Evolutionary conservation across 2,329 filamentous ascomycete genomes (phyloP), one percentile per base, ranked within the genome.

Genomic region (Onygenales sp.): DNA sequence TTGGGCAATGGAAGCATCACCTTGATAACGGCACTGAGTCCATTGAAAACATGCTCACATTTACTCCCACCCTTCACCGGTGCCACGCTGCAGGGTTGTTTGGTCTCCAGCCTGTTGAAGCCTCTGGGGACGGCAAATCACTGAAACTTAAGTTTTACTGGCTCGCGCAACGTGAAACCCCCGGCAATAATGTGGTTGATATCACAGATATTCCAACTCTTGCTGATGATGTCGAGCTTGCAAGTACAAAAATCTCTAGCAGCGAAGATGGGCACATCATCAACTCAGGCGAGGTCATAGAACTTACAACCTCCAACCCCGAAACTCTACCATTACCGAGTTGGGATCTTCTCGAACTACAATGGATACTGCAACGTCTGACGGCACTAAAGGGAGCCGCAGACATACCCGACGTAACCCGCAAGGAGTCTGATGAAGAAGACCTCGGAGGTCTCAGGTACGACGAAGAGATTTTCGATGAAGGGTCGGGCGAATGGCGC

Each of bases 311-410:
- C 6, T 37, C 7, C 4, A 13, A 48, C 11, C 45, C 45, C n/a
- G 45, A 17, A 48, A 37, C 17, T 1, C 13, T 14, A 4, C 45
- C 45, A 10, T 17, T 48, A 8, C 45, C 45, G 21, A 37, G 36
- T 48, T 48, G 45, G 45, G 32, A 48, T 17, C 32, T 48, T 3
- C 31, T 48, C 2, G 45, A 48, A 37, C 33, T 48, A 3, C 45
- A 48, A 37, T 48, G 45, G 45, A 13, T 48, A 7, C 32, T 48
- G n/a, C 45, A 48, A 37, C 43, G 43, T 46, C 33, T 48, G 45
- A 48, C 33, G 5, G 13, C 32, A 37, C 45, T 48, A 6, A 37
- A 13, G 9, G 45, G 45, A 48, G 45, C 45, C 11, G 32, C 33
- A 37, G 45, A 36, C n/a, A 9, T 48, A n/a, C 45, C 31, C 10